Evolutionary conservation across 1,139 yeast species (phyloP).

Genomic region (Candida glucosophila): DNA sequence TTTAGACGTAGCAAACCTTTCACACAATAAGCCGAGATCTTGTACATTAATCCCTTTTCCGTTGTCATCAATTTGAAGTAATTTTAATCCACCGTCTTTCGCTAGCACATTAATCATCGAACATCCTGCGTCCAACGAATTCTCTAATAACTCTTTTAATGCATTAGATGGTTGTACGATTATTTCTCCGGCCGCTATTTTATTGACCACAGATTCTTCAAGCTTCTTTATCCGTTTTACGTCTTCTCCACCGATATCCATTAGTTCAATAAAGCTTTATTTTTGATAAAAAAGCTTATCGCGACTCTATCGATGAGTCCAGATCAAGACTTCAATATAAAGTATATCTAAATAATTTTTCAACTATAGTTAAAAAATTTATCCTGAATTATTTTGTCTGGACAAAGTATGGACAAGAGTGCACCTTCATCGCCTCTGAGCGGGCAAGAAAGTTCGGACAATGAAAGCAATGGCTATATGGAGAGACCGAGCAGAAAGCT

Average conservation of each 20-base stretch:
- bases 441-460: constrained; percentile 1
- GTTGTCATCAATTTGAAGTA: constrained; percentile 46
- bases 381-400: too few relatives aligned
- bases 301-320: too few relatives aligned
- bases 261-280: too few relatives aligned
- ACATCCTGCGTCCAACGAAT: constrained; percentile 44
- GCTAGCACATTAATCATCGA: constrained; percentile 41
- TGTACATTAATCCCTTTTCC: constrained; percentile 41
- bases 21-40: constrained; percentile 43
- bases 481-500: constrained; percentile 6
- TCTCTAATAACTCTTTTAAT: constrained; percentile 47
- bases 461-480: constrained; percentile 2
- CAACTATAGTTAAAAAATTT: too few relatives aligned
- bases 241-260: too few relatives aligned
- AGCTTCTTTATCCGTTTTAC: constrained; percentile 37
- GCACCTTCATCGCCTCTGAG: too few relatives aligned
- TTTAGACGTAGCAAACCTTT: constrained; percentile 52
- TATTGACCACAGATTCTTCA: constrained; percentile 65
- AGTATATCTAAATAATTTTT: too few relatives aligned
- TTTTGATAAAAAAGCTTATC: too few relatives aligned
- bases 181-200: constrained; percentile 97
- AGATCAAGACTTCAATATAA: too few relatives aligned
- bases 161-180: constrained; percentile 87
- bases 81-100: constrained; percentile 46
- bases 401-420: too few relatives aligned